phyloP scores from a whole-genome alignment of 768 basidiomycete species.

The Ramaria rubella region DNA sequence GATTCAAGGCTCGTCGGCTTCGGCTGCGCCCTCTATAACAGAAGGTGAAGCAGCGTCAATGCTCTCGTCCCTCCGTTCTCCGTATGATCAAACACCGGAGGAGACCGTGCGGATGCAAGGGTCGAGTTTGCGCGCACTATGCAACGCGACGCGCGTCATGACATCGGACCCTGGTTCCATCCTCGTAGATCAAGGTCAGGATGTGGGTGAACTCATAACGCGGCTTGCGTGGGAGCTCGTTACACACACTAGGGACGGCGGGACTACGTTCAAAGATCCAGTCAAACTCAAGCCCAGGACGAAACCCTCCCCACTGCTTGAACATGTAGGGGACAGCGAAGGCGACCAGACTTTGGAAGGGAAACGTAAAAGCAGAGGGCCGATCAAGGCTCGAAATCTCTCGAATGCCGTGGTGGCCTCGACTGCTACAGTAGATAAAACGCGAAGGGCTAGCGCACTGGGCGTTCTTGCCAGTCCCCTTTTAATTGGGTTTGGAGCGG shows the following conservation, averaged over 20 bases:
- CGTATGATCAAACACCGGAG: background rate
- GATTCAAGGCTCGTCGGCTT: slow-evolving; percentile 3
- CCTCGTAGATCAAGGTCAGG: slow-evolving; percentile 61
- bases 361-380: background rate
- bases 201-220: slow-evolving; percentile 54
- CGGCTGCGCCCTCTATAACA: background rate
- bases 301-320: slow-evolving; percentile 4
- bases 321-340: background rate
- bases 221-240: slow-evolving; percentile 63
- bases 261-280: slow-evolving; percentile 38
- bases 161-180: slow-evolving; percentile 70
- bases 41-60: background rate
- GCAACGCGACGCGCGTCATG: slow-evolving; percentile 84
- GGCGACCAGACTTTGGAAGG: background rate
- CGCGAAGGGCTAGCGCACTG: slow-evolving; percentile 5
- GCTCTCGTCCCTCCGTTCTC: slow-evolving; percentile 5
- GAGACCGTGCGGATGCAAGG: slow-evolving; percentile 39
- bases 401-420: background rate
- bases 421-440: background rate
- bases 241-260: slow-evolving; percentile 58
- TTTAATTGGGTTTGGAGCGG: slow-evolving; percentile 1
- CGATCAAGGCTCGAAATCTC: background rate
- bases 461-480: slow-evolving; percentile 8
- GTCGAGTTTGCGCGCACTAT: slow-evolving; percentile 64
- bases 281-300: slow-evolving; percentile 41